phyloP scores from a whole-genome alignment of 1,139 yeast genomes.

The Hemisphaericaspora subhashii region DNA sequence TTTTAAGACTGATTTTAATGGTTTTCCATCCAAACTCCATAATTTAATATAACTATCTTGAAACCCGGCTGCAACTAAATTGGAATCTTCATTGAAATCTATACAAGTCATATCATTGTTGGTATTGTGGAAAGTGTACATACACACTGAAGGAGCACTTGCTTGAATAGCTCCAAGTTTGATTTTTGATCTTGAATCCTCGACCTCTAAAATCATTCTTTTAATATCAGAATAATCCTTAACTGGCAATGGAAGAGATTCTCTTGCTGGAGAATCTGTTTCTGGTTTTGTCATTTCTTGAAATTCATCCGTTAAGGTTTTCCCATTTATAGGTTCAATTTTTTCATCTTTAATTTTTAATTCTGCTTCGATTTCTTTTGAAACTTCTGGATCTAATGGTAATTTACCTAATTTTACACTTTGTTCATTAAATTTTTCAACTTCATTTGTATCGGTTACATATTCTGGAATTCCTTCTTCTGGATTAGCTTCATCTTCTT shows the following conservation, averaged over 20 bases:
- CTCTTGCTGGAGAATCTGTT: constrained; percentile 72
- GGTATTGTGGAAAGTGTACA: constrained; percentile 97
- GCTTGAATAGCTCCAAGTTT: constrained; percentile 65
- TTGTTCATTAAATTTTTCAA: constrained; percentile 64
- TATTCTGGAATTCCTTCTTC: constrained; percentile 68
- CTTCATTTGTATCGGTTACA: constrained; percentile 46
- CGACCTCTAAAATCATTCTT: constrained; percentile 72
- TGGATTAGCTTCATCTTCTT: constrained; percentile 50
- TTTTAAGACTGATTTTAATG: constrained; percentile 65
- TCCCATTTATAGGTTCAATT: constrained; percentile 37
- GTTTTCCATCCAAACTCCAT: constrained; percentile 92
- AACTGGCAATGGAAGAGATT: constrained; percentile 79
- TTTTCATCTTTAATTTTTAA: constrained; percentile 73
- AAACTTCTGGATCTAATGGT: constrained; percentile 84
- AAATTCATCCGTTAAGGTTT: constrained; percentile 49
- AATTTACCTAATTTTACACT: constrained; percentile 78
- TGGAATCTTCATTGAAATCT: constrained; percentile 84
- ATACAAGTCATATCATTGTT: constrained; percentile 82
- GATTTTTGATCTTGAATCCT: constrained; percentile 78
- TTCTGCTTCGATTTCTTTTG: constrained; percentile 82
- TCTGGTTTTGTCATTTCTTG: constrained; percentile 49
- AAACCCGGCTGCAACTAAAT: constrained; percentile 90
- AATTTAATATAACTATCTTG: constrained; percentile 86
- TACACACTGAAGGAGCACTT: constrained; percentile 89
- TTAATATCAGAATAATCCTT: constrained; percentile 79